Base-by-base conservation (phyloP, 176 grass and related monocot genomes). In the Tillandsia leiboldiana region DNA sequence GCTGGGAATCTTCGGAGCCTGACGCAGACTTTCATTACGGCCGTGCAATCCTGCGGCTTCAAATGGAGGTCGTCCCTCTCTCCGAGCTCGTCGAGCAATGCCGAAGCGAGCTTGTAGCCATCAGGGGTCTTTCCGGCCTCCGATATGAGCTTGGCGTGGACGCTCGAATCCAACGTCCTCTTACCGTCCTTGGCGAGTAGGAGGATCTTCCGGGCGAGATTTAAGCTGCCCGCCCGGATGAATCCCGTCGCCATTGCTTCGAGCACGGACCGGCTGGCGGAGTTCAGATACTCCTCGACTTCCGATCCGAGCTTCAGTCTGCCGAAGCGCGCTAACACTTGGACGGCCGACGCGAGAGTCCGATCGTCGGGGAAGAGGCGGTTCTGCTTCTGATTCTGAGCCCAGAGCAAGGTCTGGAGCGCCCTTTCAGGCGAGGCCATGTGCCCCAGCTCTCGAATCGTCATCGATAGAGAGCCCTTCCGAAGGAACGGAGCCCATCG, bases 1-100 rank as follows among this genome's bases (percentile, higher is more conserved):
- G 77, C 70, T 0, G 73, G 47, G 1, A 77, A 92, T 73, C 77
- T 87, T 75, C 79, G 47, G 13, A 96, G 87, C 69, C 84, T 92
- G 49, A 90, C 58, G 63, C 93, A 97, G 11, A 87, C 77, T 75
- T 97, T 97, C 93, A 92, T 97, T 42, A 97, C 48, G 14, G 89
- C 70, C 0, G 86, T 92, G 69, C 89, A 92, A 50, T 97, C 86
- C 68, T 85, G 81, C 0, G 69, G 82, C 0, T 50, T 18, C 49
- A 97, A 61, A 62, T 89, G 74, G 11, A 92, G 63, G 58, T 85
- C 82, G 0, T 88, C 73, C 64, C 84, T 74, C 18, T 87, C 86
- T 0, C 89, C 74, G 1, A 92, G 83, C 64, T 90, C 89, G 1
- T 71, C 76, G 0, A 92, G 63, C 83, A 96, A 65, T 2, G 81